Evolutionary conservation across 2,329 filamentous ascomycete genomes (phyloP).

Genomic region (Mycosphaerella sp.): DNA sequence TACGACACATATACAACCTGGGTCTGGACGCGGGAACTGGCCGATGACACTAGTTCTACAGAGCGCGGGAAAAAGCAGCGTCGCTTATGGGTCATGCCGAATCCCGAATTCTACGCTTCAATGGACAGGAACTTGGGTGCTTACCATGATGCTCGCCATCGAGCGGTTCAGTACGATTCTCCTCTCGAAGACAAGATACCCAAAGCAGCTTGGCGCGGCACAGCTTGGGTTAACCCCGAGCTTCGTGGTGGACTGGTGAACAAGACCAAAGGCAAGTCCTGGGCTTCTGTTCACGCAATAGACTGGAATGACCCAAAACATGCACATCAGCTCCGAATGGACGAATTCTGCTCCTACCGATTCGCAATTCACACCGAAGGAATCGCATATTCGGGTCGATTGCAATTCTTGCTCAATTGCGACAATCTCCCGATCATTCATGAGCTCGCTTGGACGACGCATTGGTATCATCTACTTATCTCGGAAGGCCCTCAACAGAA

Average conservation of each 20-base stretch:
- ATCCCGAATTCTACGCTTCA: conserved; percentile 44
- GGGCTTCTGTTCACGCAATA: conserved; percentile 33
- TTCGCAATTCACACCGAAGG: conserved; percentile 31
- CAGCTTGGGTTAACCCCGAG: conserved; percentile 19
- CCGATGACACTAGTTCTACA: not conserved
- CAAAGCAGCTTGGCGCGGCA: conserved; percentile 28
- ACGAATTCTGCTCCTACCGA: conserved; percentile 26
- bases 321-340: conserved; percentile 15
- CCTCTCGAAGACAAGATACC: conserved; percentile 23
- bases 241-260: conserved; percentile 29
- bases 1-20: conserved; percentile 21
- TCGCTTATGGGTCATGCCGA: conserved; percentile 46
- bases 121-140: conserved; percentile 29
- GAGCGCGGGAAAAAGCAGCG: conserved; percentile 31
- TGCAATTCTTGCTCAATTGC: conserved; percentile 31
- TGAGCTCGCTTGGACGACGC: conserved; percentile 24
- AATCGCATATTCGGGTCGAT: conserved; percentile 25
- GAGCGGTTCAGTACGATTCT: conserved; percentile 16
- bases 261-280: conserved; percentile 28
- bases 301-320: conserved; percentile 11
- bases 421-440: conserved; percentile 27
- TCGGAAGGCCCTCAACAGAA: conserved; percentile 28
- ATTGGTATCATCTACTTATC: conserved; percentile 27
- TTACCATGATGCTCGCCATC: conserved; percentile 21
- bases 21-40: conserved; percentile 17